Percentiles rank a stretch among this genome's conserved stretches.
These are phyloP conservation scores for Teratosphaeria viscida DNA, from an alignment of 2,329 filamentous ascomycete genomes.

Conservation along the genomic window DNA sequence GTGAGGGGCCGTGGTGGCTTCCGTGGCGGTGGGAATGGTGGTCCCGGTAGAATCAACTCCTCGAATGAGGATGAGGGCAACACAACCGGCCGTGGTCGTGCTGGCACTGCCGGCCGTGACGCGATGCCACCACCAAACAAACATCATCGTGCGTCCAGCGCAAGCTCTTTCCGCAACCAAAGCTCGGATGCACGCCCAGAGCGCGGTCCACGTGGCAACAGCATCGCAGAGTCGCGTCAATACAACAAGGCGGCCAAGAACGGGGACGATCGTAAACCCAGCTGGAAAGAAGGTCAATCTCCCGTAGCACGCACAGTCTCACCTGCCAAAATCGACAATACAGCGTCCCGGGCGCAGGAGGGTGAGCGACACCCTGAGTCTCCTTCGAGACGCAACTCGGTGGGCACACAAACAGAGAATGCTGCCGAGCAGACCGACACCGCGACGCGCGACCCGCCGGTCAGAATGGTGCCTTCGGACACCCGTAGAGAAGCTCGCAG, in stretches of 20 bases:
- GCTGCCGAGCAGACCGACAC: not conserved
- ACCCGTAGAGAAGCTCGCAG: constrained; percentile 12
- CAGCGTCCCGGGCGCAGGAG: constrained; percentile 3
- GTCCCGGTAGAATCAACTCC: constrained; percentile 14
- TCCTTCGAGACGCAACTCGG: constrained; percentile 7
- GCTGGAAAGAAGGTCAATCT: constrained; percentile 1
- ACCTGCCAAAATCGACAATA: not conserved
- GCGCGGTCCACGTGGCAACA: constrained; percentile 2
- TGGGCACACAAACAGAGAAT: constrained; percentile 4
- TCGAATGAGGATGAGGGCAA: constrained; percentile 10
- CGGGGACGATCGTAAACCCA: not conserved
- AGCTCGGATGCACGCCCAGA: not conserved
- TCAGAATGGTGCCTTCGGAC: constrained; percentile 12
- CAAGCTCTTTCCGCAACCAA: constrained; percentile 1
- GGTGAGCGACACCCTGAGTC: constrained; percentile 9
- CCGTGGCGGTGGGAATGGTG: constrained; percentile 29
- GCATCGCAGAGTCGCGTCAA: not conserved
- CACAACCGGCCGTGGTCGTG: constrained; percentile 6
- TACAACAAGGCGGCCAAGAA: not conserved
- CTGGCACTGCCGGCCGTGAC: constrained; percentile 18
- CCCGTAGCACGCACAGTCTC: not conserved
- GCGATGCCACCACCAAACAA: constrained; percentile 15
- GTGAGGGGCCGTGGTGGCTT: constrained; percentile 36
- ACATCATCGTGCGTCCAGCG: constrained; percentile 9
- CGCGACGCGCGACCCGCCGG: not conserved